Percentiles rank a stretch among this genome's conserved stretches.
These are phyloP conservation scores for Psophocarpus tetragonolobus DNA, from an alignment of 306 rosid genomes.

Conservation along the genomic window DNA sequence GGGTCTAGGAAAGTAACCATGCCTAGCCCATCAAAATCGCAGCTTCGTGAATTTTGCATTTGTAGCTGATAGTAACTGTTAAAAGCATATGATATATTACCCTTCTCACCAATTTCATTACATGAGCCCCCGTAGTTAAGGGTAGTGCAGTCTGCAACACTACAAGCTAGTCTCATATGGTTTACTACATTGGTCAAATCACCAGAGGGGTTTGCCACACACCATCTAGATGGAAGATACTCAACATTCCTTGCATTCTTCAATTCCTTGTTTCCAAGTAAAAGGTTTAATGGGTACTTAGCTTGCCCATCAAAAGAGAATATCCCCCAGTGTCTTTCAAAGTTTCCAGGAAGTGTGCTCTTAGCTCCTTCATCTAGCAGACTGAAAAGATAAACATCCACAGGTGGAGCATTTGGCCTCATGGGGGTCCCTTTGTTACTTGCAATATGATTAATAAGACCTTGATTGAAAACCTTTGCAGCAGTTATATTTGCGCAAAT, in stretches of 20 bases:
- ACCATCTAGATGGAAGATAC: constrained; percentile 94
- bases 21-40: constrained; percentile 88
- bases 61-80: constrained; percentile 94
- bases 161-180: constrained; percentile 78
- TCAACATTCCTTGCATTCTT: constrained; percentile 77
- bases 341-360: constrained; percentile 83
- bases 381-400: constrained; percentile 79
- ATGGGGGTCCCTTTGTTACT: constrained; percentile 82
- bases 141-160: constrained; percentile 91
- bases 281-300: constrained; percentile 77
- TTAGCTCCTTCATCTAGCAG: constrained; percentile 90
- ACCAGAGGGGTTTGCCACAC: constrained; percentile 73
- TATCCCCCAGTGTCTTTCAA: constrained; percentile 97
- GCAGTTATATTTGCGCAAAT: constrained; percentile 80
- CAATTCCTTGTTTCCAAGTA: constrained; percentile 63
- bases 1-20: constrained; percentile 84
- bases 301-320: constrained; percentile 94
- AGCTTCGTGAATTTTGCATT: constrained; percentile 77
- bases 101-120: constrained; percentile 82
- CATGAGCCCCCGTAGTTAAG: constrained; percentile 93
- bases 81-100: constrained; percentile 90
- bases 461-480: constrained; percentile 86
- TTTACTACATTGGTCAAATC: constrained; percentile 60
- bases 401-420: constrained; percentile 72
- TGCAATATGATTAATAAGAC: constrained; percentile 69